Conservation (phyloP, 176 grass and related monocot species). For the Avena atlantica region DNA sequence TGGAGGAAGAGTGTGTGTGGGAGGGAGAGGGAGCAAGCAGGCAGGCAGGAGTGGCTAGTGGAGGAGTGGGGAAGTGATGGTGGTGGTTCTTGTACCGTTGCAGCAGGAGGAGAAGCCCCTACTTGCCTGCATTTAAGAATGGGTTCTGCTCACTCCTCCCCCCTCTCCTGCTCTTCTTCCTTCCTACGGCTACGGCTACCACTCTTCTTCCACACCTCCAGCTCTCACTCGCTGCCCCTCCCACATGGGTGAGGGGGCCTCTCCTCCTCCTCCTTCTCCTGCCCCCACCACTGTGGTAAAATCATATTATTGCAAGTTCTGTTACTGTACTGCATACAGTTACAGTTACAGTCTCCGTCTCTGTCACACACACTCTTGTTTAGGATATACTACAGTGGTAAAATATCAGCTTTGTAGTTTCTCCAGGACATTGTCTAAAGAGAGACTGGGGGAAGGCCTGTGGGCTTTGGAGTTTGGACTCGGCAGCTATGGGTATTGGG, state of each 20-base stretch:
- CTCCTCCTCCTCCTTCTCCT: background rate
- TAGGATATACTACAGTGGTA: constrained; percentile 22
- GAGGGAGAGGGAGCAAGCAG: constrained; percentile 3
- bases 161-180: background rate
- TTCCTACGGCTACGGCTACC: background rate
- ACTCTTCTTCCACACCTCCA: background rate
- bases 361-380: background rate
- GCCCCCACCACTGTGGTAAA: background rate
- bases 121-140: constrained; percentile 50
- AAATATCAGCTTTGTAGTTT: constrained; percentile 54
- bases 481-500: background rate
- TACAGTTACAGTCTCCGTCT: background rate
- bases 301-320: constrained; percentile 18
- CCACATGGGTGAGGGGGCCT: constrained; percentile 38
- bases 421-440: constrained; percentile 60
- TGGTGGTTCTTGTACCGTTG: constrained; percentile 61
- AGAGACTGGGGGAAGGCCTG: background rate
- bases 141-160: constrained; percentile 18
- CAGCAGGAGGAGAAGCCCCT: constrained; percentile 40
- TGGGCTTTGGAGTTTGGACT: constrained; percentile 48
- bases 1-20: no score
- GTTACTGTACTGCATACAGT: constrained; percentile 7
- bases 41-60: constrained; percentile 31
- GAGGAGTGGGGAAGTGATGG: constrained; percentile 32
- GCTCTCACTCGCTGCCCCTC: constrained; percentile 2